These are phyloP conservation scores for Boletellus ananas DNA, from an alignment of 768 basidiomycete species.

Conservation along the genomic window DNA sequence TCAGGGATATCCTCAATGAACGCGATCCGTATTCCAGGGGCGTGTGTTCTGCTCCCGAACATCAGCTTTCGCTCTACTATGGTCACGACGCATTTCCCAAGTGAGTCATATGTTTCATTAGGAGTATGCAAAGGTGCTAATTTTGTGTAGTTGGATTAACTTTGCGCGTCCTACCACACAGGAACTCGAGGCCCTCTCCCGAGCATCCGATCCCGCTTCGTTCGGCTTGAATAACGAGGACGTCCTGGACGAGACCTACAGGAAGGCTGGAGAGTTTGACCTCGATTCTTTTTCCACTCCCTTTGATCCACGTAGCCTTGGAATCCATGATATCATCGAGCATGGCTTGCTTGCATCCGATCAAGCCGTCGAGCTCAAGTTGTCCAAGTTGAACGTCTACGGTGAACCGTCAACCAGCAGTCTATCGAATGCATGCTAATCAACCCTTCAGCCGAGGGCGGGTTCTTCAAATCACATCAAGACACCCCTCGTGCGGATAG, in stretches of 20 bases:
- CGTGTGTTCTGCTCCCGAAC: not conserved
- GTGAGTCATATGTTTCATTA: not conserved
- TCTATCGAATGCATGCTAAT: too few species aligned
- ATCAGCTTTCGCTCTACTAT: not conserved
- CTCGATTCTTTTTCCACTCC: not conserved
- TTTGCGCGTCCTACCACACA: not conserved
- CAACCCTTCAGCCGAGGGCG: not conserved
- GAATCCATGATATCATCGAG: slow-evolving; percentile 32
- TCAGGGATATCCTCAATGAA: not conserved
- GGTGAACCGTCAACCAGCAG: not conserved
- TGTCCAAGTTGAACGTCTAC: not conserved
- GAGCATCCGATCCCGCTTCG: slow-evolving; percentile 34
- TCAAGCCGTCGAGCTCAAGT: not conserved
- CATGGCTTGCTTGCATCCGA: not conserved
- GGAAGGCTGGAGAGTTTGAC: not conserved
- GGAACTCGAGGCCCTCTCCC: slow-evolving; percentile 17
- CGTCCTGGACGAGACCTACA: not conserved
- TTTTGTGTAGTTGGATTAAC: not conserved
- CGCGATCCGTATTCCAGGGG: not conserved
- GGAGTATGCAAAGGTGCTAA: not conserved
- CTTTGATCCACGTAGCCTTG: not conserved
- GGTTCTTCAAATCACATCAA: not conserved
- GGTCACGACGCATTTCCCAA: not conserved
- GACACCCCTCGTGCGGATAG: not conserved
- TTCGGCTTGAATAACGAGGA: not conserved